Base-by-base conservation (phyloP, 306 rosid genomes). In the Herpetospermum pedunculosum region DNA sequence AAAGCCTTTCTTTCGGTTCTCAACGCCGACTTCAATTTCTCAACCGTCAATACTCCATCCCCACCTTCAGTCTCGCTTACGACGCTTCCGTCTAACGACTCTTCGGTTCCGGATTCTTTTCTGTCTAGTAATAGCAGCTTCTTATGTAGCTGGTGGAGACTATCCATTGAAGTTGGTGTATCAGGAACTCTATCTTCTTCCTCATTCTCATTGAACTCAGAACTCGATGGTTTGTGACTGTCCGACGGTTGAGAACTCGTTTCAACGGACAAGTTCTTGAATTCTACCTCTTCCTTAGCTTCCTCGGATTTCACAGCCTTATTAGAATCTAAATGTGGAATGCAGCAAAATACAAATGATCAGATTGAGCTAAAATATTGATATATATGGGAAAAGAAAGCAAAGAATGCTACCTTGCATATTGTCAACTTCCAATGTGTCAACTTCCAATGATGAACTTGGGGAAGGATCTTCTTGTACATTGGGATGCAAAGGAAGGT, bases 181-280 rank as follows among this genome's bases (percentile, higher is more conserved):
- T 92, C 96, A 4, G 96, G 91, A 82, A 82, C 79, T 54, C 76
- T 86, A 62, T 90, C 93, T 83, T 87, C 98, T 80, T 86, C 97
- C 62, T 68, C 85, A 48, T 87, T 92, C 60, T 60, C 72, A 78
- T 77, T 77, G 52, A 75, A 76, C 58, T 86, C 96, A 43, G 69
- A 82, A 35, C 81, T 21, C 14, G 76, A 76, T 18, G 79, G 70
- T 26, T 81, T 74, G 57, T 79, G 83, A 77, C 68, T 62, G 19
- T 73, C 75, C n/a, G 53, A 74, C 12, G 67, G 77, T 80, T 84
- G 84, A 63, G 79, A 73, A 37, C 77, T 76, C 40, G 79, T 83
- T 73, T 86, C 90, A 30, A 84, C 75, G 18, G 88, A 75, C 81
- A 84, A 69, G 47, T 85, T 76, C 64, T 78, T 85, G 46, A 90